phyloP scores from a whole-genome alignment of 768 basidiomycete species.

The Agrocybe pediades region DNA sequence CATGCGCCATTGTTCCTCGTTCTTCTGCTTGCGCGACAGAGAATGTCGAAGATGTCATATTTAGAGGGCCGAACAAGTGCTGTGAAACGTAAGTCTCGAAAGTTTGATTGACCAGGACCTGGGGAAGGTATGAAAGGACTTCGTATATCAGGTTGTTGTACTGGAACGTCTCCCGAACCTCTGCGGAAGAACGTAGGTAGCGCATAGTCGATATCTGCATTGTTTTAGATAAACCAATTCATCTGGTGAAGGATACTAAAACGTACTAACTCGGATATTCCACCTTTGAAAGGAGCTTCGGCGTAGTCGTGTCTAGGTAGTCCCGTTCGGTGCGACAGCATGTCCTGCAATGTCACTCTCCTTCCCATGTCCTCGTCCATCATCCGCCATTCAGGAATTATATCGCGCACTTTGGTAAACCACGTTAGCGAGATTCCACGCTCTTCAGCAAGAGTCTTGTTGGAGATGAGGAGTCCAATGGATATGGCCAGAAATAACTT shows the following conservation, averaged over 20 bases:
- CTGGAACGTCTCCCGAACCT: slow-evolving; percentile 41
- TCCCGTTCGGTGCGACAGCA: slow-evolving; percentile 44
- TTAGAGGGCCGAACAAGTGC: slow-evolving; percentile 38
- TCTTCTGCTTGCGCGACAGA: slow-evolving; percentile 36
- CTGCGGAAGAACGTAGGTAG: slow-evolving; percentile 40
- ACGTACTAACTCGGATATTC: slow-evolving; percentile 37
- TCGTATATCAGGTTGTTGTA: slow-evolving; percentile 51
- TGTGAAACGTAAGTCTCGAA: slow-evolving; percentile 41
- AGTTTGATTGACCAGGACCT: slow-evolving; percentile 37
- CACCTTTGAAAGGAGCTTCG: slow-evolving; percentile 27
- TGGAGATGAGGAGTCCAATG: slow-evolving; percentile 40
- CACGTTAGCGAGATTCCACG: slow-evolving; percentile 32
- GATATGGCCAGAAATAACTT: slow-evolving; percentile 42
- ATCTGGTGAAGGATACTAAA: too few relatives aligned
- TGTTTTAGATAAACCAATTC: too few relatives aligned
- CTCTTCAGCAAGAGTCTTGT: slow-evolving; percentile 33
- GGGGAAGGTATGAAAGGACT: slow-evolving; percentile 39
- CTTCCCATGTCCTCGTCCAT: slow-evolving; percentile 36
- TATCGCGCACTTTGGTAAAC: slow-evolving; percentile 34
- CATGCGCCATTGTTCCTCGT: slow-evolving; percentile 35
- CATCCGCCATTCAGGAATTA: slow-evolving; percentile 41
- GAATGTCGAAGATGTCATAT: slow-evolving; percentile 42
- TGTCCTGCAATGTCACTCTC: slow-evolving; percentile 39
- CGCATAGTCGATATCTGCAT: slow-evolving; percentile 41
- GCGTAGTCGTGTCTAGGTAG: slow-evolving; percentile 46